Conservation (phyloP, 768 basidiomycete genomes). For the Tephrocybe sp. region DNA sequence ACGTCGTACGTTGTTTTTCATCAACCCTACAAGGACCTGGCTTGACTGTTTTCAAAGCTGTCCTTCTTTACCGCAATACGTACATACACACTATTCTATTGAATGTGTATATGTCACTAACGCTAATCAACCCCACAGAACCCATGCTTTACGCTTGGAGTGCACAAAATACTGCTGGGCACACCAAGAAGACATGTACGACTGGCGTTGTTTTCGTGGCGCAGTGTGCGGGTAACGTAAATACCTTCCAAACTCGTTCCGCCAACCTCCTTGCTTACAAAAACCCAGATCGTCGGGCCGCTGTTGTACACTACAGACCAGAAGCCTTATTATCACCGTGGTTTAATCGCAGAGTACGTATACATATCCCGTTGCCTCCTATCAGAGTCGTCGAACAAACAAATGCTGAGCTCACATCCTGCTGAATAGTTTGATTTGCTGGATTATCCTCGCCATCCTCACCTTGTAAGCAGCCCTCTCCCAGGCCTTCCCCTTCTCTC, state of each 20-base stretch:
- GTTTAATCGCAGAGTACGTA: constrained; percentile 33
- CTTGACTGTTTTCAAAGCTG: constrained; percentile 16
- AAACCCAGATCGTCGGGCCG: constrained; percentile 31
- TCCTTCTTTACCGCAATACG: constrained; percentile 35
- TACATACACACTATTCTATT: constrained; percentile 10
- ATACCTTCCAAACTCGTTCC: neutral
- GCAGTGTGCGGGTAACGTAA: constrained; percentile 42
- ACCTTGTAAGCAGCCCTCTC: constrained; percentile 32
- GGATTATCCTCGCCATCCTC: constrained; percentile 31
- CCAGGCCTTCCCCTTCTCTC: no score
- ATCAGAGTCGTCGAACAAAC: no score
- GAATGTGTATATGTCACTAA: neutral
- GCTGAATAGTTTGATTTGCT: constrained; percentile 33
- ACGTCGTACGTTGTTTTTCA: constrained; percentile 26
- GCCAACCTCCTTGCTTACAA: neutral
- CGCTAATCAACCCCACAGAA: constrained; percentile 18
- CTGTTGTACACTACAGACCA: constrained; percentile 34
- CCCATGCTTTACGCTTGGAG: constrained; percentile 41
- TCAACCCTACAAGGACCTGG: neutral
- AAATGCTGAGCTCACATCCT: neutral
- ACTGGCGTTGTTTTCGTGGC: constrained; percentile 44
- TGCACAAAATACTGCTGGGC: constrained; percentile 38
- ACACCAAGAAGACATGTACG: constrained; percentile 39
- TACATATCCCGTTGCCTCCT: neutral
- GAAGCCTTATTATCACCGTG: constrained; percentile 35